A percentile compares a stretch with the other conserved stretches of the same genome.
Evolutionary conservation across 2,329 filamentous ascomycete species (phyloP).

Genomic region (Pestalotiopsis sp.): DNA sequence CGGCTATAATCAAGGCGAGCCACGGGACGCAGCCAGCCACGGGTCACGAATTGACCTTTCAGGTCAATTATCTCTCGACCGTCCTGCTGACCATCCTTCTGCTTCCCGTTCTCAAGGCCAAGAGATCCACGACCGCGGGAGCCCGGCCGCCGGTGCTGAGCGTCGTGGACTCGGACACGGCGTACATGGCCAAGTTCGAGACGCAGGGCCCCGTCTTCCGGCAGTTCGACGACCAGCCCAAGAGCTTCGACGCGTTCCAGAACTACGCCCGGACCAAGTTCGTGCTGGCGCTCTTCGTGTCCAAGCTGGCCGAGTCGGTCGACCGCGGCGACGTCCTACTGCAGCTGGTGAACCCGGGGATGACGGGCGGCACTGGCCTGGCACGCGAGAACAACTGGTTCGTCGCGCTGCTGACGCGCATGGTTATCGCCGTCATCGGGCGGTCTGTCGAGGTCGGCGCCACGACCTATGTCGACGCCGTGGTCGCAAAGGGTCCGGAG

Average conservation of each 20-base stretch:
- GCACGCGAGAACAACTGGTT: background rate
- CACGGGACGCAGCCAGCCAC: conserved; percentile 27
- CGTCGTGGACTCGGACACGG: conserved; percentile 30
- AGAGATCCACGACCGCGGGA: conserved; percentile 1
- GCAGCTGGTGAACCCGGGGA: background rate
- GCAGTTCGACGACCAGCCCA: conserved; percentile 15
- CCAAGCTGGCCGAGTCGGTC: conserved; percentile 9
- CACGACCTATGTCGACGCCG: background rate
- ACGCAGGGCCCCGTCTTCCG: conserved; percentile 18
- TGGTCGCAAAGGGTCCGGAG: background rate
- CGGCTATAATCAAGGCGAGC: conserved; percentile 33
- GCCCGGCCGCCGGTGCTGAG: conserved; percentile 22
- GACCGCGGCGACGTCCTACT: background rate
- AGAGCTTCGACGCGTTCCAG: conserved; percentile 14
- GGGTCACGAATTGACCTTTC: conserved; percentile 42
- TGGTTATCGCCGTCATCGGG: background rate
- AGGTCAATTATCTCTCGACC: conserved; percentile 43
- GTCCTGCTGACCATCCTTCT: conserved; percentile 34
- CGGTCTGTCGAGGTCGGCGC: background rate
- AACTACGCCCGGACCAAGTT: conserved; percentile 26
- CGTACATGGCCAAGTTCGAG: conserved; percentile 20
- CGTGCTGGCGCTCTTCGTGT: background rate
- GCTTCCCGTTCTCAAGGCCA: conserved; percentile 29
- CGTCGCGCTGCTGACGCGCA: background rate
- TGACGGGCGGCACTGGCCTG: background rate